These are phyloP conservation scores for Ascochyta fabae DNA, from an alignment of 2,329 filamentous ascomycete species.

Conservation along the genomic window DNA sequence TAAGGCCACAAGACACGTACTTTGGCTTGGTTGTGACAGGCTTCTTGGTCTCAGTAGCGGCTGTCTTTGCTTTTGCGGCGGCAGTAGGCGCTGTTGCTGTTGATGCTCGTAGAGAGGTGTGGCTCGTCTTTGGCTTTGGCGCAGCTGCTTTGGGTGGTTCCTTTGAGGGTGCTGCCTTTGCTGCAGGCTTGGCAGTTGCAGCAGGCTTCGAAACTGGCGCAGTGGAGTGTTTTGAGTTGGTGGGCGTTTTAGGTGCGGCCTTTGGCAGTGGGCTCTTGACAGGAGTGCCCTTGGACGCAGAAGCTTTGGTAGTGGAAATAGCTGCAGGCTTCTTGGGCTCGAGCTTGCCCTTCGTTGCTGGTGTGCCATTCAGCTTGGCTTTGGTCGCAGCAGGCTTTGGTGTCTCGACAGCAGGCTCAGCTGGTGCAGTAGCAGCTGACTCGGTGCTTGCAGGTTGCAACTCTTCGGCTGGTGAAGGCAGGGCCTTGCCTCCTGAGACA, in stretches of 20 bases:
- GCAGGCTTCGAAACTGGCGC: conserved; percentile 26
- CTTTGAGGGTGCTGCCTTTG: conserved; percentile 31
- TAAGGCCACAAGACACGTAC: conserved; percentile 10
- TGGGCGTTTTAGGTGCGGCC: conserved; percentile 39
- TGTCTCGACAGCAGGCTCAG: conserved; percentile 11
- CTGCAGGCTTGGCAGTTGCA: conserved; percentile 17
- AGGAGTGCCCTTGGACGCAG: conserved; percentile 31
- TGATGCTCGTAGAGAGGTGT: conserved; percentile 35
- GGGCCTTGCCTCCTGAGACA: conserved; percentile 49
- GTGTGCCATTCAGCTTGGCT: conserved; percentile 26
- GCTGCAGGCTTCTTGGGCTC: conserved; percentile 41
- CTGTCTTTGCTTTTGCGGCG: conserved; percentile 32
- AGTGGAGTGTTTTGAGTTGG: conserved; percentile 31
- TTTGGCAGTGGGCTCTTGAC: conserved; percentile 44
- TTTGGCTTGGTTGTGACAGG: conserved; percentile 22
- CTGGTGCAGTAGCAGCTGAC: conserved; percentile 6
- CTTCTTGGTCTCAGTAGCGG: conserved; percentile 35
- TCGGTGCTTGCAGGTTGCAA: conserved; percentile 15
- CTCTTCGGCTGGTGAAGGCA: conserved; percentile 42
- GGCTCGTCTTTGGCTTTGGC: conserved; percentile 37
- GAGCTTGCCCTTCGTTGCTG: conserved; percentile 29
- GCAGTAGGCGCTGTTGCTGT: conserved; percentile 30
- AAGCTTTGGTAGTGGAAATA: conserved; percentile 42
- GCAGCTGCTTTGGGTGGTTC: conserved; percentile 28
- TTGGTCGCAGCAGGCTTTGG: conserved; percentile 24